A percentile compares a stretch with the other conserved stretches of the same genome.
These are phyloP conservation scores for Rutstroemia sp. DNA, from an alignment of 2,329 filamentous ascomycete species.

Conservation along the genomic window DNA sequence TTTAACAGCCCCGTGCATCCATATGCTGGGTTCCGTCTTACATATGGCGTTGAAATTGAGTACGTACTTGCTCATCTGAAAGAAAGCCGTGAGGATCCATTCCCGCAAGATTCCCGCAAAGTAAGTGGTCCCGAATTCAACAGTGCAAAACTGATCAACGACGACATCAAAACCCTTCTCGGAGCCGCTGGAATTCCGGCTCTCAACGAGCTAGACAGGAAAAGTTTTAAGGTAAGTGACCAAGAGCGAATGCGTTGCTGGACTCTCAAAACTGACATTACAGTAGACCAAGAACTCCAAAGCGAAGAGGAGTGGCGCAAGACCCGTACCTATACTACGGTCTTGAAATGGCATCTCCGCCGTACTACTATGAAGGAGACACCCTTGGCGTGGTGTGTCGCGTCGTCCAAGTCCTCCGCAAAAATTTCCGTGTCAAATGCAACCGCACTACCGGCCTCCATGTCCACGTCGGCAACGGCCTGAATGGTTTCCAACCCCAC, in stretches of 20 bases:
- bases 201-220: no score
- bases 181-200: not conserved
- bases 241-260: no score
- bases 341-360: not conserved
- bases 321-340: no score
- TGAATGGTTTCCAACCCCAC: conserved; percentile 16
- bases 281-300: no score
- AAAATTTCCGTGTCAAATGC: conserved; percentile 17
- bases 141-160: not conserved
- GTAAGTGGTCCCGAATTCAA: not conserved
- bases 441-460: conserved; percentile 25
- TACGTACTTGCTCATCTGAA: not conserved
- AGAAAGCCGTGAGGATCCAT: not conserved
- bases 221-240: no score
- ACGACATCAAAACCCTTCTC: not conserved
- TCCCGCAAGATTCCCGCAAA: not conserved
- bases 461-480: conserved; percentile 28
- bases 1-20: no score
- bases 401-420: conserved; percentile 8
- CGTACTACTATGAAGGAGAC: not conserved
- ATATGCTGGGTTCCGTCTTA: not conserved
- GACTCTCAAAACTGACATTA: no score
- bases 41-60: conserved; percentile 6
- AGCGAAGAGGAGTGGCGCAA: no score
- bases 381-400: not conserved